Evolutionary conservation across 768 basidiomycete genomes (phyloP), one percentile per base, ranked within the genome.

Genomic region (Lactarius tabidus): DNA sequence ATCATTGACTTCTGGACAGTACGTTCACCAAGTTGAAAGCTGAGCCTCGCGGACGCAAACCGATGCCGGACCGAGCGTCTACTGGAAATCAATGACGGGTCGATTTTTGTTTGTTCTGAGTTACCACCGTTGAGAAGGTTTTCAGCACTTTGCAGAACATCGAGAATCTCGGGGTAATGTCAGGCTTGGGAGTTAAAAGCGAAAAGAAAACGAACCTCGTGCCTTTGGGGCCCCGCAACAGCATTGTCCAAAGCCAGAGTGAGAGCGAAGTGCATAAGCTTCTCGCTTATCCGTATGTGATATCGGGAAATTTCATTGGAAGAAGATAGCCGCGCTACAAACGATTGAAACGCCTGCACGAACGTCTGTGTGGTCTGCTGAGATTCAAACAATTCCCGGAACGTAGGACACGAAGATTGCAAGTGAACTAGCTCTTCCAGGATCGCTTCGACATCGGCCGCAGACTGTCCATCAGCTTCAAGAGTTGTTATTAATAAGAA

Each of bases 381-480:
- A 1, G 88, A 90, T 69, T 81, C 85, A 76, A 93, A 93, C 1
- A 88, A 73, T 62, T 87, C 82, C 15, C 89, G 84, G 75, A 93
- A 93, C 0, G 84, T 83, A 0, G 81, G 71, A 66, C 82, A 85
- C 0, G 85, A 81, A 1, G 83, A 79, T 67, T 93, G 90, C 36
- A 91, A 77, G 36, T 83, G 80, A 67, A 92, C 85, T 57, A 93
- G 73, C 59, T 88, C 85, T 72, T 88, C 88, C 1, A 90, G 74
- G 18, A 94, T 78, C 6, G 77, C 77, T 72, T 90, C 88, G 71
- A 76, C 72, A 71, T 75, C 76, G 12, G 74, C 62, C 15, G 71
- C 61, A n/a, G 65, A 48, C 23, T 18, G 43, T 26, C 53, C 51
- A 29, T 60, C 64, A 59, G 61, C 2, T 59, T 38, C 10, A 58